Base-by-base conservation (phyloP, 352 stramenopile species). In the Phytophthora quininea region DNA sequence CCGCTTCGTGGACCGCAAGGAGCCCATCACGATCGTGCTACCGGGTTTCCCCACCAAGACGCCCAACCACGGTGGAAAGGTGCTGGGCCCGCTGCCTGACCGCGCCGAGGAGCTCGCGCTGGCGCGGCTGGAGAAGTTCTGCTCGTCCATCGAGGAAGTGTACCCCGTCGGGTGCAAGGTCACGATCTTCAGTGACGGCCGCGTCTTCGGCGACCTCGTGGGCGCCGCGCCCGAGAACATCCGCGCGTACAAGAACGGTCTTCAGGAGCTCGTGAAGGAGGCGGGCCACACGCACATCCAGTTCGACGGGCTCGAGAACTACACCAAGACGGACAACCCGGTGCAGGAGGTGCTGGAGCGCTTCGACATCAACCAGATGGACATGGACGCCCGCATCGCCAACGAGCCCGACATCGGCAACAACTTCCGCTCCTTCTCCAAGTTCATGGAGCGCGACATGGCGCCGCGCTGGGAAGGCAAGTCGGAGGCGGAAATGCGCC, bases 261-360 rank as follows among this genome's bases (percentile, higher is more conserved):
- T 69, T 54, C 10, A 56, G 49, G 32, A 19, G 27, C 53, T 69
- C 31, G 62, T 69, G 54, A 59, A 69, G 40, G 48, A 62, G 27
- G 54, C 62, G 1, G 62, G 40, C 14, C 62, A 60, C 48, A 64
- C 54, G 9, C 62, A 69, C 54, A 64, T 69, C 49, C 46, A 51
- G 12, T 69, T 69, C 49, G 62, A 69, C 49, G 57, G 47, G 0
- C 57, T 69, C 47, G 62, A 69, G 38, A 69, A 69, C 42, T 64
- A 69, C 48, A 51, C 58, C 37, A 69, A 59, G 62, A 69, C 56
- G 46, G 54, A 50, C n/a, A 19, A 69, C 40, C 62, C 54, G 32
- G 54, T 69, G 3, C 62, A 43, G 3, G 62, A 69, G 42, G 43
- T 69, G 8, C 62, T 69, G 3, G 54, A 69, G 32, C 62, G 62